Evolutionary conservation across 805 yeast genomes (phyloP).

Genomic region (Clavispora asparagi): DNA sequence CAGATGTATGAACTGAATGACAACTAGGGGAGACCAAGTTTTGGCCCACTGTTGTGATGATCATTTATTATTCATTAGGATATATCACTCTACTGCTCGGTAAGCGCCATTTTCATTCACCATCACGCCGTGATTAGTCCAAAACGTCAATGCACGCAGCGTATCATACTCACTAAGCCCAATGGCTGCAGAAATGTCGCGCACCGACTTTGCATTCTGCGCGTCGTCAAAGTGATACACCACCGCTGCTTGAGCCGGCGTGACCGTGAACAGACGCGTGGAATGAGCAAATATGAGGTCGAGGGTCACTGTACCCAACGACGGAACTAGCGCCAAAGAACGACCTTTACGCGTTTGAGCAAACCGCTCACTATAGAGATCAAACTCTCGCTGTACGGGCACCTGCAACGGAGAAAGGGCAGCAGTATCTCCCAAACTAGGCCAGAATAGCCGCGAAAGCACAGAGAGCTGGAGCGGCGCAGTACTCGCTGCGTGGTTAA

Average conservation of each 20-base stretch:
- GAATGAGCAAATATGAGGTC: constrained; percentile 36
- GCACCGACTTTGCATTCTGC: constrained; percentile 27
- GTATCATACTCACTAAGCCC: constrained; percentile 17
- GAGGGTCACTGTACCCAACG: constrained; percentile 58
- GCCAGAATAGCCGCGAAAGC: constrained; percentile 82
- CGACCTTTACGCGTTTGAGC: constrained; percentile 50
- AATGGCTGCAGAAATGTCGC: constrained; percentile 15
- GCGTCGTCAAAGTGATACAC: constrained; percentile 43
- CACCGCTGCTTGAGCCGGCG: constrained; percentile 68
- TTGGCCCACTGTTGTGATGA: too few species aligned
- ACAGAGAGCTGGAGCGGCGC: constrained; percentile 47
- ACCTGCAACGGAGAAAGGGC: constrained; percentile 37
- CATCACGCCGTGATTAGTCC: constrained; percentile 61
- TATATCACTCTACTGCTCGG: constrained; percentile 1
- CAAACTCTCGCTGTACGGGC: constrained; percentile 47
- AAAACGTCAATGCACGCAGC: constrained; percentile 41
- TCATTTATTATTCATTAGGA: not conserved
- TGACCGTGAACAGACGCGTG: constrained; percentile 39
- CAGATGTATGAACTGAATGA: too few species aligned
- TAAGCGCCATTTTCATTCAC: constrained; percentile 3
- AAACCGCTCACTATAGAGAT: constrained; percentile 42
- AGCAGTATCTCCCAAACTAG: constrained; percentile 35
- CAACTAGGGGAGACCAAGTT: too few species aligned
- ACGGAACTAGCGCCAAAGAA: constrained; percentile 49
- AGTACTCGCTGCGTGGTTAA: constrained; percentile 25